These are phyloP conservation scores for Aspergillus clavatus DNA, from an alignment of 2,329 filamentous ascomycete species.

Conservation along the genomic window DNA sequence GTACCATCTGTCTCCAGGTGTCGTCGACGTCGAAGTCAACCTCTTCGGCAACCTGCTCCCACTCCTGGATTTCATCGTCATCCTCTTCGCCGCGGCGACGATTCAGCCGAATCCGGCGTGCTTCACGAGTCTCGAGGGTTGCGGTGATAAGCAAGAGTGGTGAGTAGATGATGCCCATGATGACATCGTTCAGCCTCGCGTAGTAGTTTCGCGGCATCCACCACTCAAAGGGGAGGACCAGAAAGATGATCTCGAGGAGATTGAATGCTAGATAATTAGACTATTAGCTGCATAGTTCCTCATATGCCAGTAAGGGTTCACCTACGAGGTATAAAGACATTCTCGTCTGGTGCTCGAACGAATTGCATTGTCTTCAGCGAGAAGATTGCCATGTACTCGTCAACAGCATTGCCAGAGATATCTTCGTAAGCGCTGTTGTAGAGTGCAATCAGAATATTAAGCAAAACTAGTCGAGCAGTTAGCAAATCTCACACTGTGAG, in stretches of 20 bases:
- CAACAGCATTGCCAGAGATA: constrained; percentile 85
- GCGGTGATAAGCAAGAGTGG: constrained; percentile 78
- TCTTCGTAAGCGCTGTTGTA: constrained; percentile 97
- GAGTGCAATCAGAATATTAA: constrained; percentile 94
- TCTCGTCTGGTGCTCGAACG: constrained; percentile 92
- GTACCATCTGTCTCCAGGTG: constrained; percentile 78
- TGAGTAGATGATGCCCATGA: constrained; percentile 82
- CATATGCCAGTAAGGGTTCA: constrained; percentile 1
- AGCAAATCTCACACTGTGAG: constrained; percentile 3
- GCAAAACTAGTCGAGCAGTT: constrained; percentile 52
- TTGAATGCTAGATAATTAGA: constrained; percentile 61
- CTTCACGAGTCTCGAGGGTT: constrained; percentile 62
- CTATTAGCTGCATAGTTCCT: background rate
- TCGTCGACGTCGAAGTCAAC: constrained; percentile 72
- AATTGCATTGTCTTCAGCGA: constrained; percentile 95
- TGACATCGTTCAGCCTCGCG: constrained; percentile 75
- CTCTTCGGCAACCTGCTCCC: constrained; percentile 71
- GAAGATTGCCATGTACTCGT: constrained; percentile 93
- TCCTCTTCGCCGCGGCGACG: constrained; percentile 77
- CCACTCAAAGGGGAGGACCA: constrained; percentile 86
- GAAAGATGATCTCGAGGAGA: constrained; percentile 75
- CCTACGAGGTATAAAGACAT: constrained; percentile 83
- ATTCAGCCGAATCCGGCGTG: constrained; percentile 65
- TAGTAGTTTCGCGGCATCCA: constrained; percentile 76
- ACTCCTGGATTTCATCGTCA: constrained; percentile 83